phyloP scores from a whole-genome alignment of 2,329 filamentous ascomycete genomes.

The Hypoxylon rubiginosum region DNA sequence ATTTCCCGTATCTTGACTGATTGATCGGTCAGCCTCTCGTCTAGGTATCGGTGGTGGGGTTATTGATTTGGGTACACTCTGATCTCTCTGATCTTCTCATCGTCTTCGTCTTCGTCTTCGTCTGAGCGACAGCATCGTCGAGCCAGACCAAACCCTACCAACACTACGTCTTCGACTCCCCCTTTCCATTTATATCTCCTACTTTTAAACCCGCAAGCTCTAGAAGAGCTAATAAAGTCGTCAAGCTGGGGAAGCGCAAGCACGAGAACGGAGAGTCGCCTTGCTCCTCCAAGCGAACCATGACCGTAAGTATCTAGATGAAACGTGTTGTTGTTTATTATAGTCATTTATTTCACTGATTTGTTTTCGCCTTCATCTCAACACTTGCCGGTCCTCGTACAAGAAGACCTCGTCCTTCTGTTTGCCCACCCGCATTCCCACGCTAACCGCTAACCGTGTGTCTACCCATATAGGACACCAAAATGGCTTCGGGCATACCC shows the following conservation, averaged over 20 bases:
- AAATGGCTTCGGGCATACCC: constrained; percentile 58
- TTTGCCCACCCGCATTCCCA: constrained; percentile 1
- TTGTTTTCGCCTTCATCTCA: constrained; percentile 4
- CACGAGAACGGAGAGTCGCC: constrained; percentile 71
- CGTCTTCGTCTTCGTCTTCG: too few species aligned
- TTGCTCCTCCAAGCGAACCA: constrained; percentile 70
- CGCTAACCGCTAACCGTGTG: constrained; percentile 42
- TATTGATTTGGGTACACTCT: constrained; percentile 32
- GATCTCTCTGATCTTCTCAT: constrained; percentile 19
- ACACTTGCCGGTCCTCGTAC: neutral
- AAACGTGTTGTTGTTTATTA: neutral
- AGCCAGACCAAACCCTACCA: neutral
- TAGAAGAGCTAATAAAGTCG: constrained; percentile 45
- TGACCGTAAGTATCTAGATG: constrained; percentile 66
- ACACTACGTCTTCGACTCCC: neutral
- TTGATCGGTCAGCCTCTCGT: constrained; percentile 30
- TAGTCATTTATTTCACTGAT: neutral
- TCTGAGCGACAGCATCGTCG: constrained; percentile 5
- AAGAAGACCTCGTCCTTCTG: neutral
- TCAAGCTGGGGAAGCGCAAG: constrained; percentile 77
- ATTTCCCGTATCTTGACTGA: constrained; percentile 30
- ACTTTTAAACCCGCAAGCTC: constrained; percentile 24
- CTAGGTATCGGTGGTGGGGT: constrained; percentile 41
- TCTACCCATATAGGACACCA: constrained; percentile 59
- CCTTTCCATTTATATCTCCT: constrained; percentile 7